Conservation (phyloP, 306 rosid species). For the Hippophae gyantsensis region DNA sequence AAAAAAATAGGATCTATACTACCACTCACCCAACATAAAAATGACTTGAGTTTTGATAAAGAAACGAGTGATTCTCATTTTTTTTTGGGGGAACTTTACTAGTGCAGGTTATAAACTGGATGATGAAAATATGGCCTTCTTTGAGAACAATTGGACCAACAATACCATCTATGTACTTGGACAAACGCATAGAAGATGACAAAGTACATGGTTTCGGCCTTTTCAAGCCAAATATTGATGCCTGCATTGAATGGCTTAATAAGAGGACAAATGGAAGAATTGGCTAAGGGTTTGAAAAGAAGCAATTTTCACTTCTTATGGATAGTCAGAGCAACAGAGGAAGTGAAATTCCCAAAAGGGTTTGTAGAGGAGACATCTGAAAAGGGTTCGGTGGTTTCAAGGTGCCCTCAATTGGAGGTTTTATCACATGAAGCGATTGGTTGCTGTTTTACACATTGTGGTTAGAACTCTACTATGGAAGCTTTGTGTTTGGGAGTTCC, state of each 20-base stretch:
- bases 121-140: conserved; percentile 20
- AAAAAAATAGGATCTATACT: too few relatives aligned
- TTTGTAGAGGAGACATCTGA: conserved; percentile 14
- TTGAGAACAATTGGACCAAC: conserved; percentile 35
- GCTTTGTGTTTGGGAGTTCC: conserved; percentile 10
- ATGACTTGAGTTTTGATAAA: neutral
- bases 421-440: conserved; percentile 1
- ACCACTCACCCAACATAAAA: too few relatives aligned
- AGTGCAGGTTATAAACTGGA: conserved; percentile 23
- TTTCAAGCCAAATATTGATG: conserved; percentile 20
- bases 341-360: conserved; percentile 16
- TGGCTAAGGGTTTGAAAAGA: conserved; percentile 19
- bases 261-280: conserved; percentile 16
- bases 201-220: conserved; percentile 19
- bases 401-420: conserved; percentile 10
- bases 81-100: neutral
- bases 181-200: conserved; percentile 25
- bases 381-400: conserved; percentile 3
- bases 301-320: conserved; percentile 20
- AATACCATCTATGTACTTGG: conserved; percentile 29
- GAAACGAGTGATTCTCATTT: neutral
- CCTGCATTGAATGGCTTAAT: conserved; percentile 27
- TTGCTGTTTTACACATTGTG: conserved; percentile 14
- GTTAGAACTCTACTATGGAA: conserved; percentile 11
- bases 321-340: conserved; percentile 25